Evolutionary conservation across 371 early-diverging fungal species (phyloP).

Genomic region (Phascolomyces articulosus): DNA sequence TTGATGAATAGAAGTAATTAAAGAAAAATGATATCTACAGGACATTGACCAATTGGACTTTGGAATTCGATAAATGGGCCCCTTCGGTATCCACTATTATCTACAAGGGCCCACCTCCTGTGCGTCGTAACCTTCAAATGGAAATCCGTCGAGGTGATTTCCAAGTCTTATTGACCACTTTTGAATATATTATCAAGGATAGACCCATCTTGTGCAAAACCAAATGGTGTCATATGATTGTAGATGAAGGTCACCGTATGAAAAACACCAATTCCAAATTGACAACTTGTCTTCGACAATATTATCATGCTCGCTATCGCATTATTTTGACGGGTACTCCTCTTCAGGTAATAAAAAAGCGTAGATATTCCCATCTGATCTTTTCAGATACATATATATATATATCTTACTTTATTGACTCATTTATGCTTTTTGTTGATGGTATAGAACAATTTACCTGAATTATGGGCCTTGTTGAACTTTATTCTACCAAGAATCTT

Average conservation of each 20-base stretch:
- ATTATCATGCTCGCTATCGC: conserved; percentile 88
- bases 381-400: background rate
- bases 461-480: conserved; percentile 98
- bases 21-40: conserved; percentile 25
- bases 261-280: conserved; percentile 95
- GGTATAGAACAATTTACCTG: conserved; percentile 96
- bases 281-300: conserved; percentile 79
- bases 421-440: background rate
- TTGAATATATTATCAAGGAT: conserved; percentile 97
- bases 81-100: conserved; percentile 87
- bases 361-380: background rate
- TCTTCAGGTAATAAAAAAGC: conserved; percentile 69
- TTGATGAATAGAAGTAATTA: background rate
- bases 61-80: conserved; percentile 99
- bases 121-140: conserved; percentile 74
- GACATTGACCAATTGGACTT: conserved; percentile 95
- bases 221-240: conserved; percentile 95
- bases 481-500: conserved; percentile 97
- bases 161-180: conserved; percentile 97
- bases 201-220: conserved; percentile 81
- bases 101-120: conserved; percentile 86
- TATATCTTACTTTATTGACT: background rate
- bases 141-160: conserved; percentile 80
- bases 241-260: conserved; percentile 99
- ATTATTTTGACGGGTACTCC: conserved; percentile 99